Percentiles rank a stretch among this genome's conserved stretches.
These are phyloP conservation scores for Conidiobolus incongruus DNA, from an alignment of 371 early-diverging fungal species.

Conservation along the genomic window DNA sequence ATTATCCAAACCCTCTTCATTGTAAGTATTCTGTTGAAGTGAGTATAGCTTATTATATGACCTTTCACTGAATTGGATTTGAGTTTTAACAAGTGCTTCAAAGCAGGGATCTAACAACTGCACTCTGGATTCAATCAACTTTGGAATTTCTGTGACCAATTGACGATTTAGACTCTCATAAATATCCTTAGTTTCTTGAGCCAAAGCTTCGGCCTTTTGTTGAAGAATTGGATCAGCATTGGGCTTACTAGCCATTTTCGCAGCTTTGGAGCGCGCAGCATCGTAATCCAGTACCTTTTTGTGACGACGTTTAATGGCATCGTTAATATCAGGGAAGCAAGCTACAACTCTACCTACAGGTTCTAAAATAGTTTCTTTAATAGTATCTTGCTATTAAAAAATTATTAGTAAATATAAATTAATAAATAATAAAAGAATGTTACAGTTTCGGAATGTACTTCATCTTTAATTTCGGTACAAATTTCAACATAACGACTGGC, in stretches of 20 bases:
- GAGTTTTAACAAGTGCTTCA: constrained; percentile 78
- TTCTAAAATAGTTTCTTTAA: constrained; percentile 63
- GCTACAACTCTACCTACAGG: constrained; percentile 66
- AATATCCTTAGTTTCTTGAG: constrained; percentile 39
- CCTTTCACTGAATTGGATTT: too few relatives aligned
- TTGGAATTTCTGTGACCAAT: constrained; percentile 68
- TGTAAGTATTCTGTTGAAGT: too few relatives aligned
- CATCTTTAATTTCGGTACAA: constrained; percentile 54
- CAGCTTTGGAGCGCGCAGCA: constrained; percentile 35
- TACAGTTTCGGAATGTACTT: constrained; percentile 48
- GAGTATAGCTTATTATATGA: too few relatives aligned
- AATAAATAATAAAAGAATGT: too few relatives aligned
- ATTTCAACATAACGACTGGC: constrained; percentile 48
- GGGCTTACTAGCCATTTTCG: constrained; percentile 59
- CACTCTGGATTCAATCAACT: constrained; percentile 65
- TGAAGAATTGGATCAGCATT: constrained; percentile 35
- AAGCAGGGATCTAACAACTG: constrained; percentile 81
- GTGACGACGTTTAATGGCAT: constrained; percentile 64
- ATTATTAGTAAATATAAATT: background rate
- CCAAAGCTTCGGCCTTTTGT: constrained; percentile 51
- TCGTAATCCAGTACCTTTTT: constrained; percentile 84
- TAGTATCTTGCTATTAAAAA: constrained; percentile 42
- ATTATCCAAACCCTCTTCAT: too few relatives aligned
- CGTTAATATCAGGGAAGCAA: constrained; percentile 82
- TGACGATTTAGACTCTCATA: constrained; percentile 65